Conservation (phyloP, 1,139 yeast genomes). For the Protomyces inouyei region DNA sequence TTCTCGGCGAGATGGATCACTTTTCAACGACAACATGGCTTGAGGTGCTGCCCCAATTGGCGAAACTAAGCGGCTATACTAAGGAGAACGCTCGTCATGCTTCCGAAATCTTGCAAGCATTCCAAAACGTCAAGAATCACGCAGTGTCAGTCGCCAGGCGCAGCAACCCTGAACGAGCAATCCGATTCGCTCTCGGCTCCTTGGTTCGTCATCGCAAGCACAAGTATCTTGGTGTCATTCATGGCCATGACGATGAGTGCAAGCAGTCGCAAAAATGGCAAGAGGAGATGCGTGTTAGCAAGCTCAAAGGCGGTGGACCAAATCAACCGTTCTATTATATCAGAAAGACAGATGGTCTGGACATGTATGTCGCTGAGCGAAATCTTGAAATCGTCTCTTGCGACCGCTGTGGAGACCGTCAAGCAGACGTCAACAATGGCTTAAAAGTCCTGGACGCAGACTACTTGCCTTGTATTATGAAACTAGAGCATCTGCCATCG, state of each 20-base stretch:
- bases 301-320: not conserved
- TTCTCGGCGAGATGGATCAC: too few species aligned
- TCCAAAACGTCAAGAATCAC: too few species aligned
- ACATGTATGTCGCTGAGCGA: slow-evolving; percentile 11
- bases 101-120: too few species aligned
- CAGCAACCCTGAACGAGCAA: not conserved
- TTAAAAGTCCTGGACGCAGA: not conserved
- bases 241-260: slow-evolving; percentile 11
- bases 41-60: too few species aligned
- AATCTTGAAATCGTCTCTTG: not conserved
- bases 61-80: too few species aligned
- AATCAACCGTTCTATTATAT: slow-evolving; percentile 16
- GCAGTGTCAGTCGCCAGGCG: too few species aligned
- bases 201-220: not conserved
- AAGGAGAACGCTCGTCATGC: too few species aligned
- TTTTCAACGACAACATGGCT: too few species aligned
- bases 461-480: not conserved
- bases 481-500: not conserved
- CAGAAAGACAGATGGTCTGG: not conserved
- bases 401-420: not conserved
- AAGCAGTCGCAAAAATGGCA: slow-evolving; percentile 9
- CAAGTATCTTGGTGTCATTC: not conserved
- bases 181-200: not conserved
- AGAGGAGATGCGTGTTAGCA: slow-evolving; percentile 1
- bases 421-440: not conserved